These are phyloP conservation scores for Aphanoascus verrucosus DNA, from an alignment of 2,329 filamentous ascomycete genomes.

Conservation along the genomic window DNA sequence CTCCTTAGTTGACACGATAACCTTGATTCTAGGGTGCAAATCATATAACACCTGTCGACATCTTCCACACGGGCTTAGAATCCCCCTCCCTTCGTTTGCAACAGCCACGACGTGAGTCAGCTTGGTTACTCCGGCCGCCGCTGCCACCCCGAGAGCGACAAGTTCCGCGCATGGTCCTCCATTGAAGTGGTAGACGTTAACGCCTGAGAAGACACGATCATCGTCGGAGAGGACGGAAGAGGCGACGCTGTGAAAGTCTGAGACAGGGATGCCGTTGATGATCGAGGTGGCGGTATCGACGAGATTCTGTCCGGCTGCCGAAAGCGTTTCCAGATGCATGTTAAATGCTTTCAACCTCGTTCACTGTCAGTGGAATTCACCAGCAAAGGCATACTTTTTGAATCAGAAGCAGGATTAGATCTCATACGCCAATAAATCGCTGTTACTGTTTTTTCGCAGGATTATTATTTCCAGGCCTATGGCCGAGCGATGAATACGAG, in stretches of 20 bases:
- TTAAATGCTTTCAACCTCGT: not conserved
- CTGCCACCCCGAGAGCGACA: conserved; percentile 22
- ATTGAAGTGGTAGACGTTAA: conserved; percentile 24
- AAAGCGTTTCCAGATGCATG: conserved; percentile 11
- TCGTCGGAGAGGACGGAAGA: conserved; percentile 17
- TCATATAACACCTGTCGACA: conserved; percentile 23
- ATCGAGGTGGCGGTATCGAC: conserved; percentile 17
- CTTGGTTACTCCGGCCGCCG: conserved; percentile 17
- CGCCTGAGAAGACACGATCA: conserved; percentile 21
- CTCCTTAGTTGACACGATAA: conserved; percentile 16
- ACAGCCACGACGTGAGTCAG: conserved; percentile 23
- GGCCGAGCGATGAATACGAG: too few relatives aligned
- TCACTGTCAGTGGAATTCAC: not conserved
- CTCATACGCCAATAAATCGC: too few relatives aligned
- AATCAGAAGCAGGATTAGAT: too few relatives aligned
- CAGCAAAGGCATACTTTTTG: not conserved
- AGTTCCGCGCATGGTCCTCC: conserved; percentile 25
- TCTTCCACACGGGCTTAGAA: conserved; percentile 23
- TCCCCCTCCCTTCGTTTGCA: conserved; percentile 17
- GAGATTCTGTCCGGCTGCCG: conserved; percentile 14
- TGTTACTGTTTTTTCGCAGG: too few relatives aligned
- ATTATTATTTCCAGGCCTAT: too few relatives aligned
- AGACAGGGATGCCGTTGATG: conserved; percentile 19
- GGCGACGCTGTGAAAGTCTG: conserved; percentile 20
- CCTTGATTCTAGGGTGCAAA: conserved; percentile 21